Base-by-base conservation (phyloP, 257 asterid species). In the Anisodus acutangulus region DNA sequence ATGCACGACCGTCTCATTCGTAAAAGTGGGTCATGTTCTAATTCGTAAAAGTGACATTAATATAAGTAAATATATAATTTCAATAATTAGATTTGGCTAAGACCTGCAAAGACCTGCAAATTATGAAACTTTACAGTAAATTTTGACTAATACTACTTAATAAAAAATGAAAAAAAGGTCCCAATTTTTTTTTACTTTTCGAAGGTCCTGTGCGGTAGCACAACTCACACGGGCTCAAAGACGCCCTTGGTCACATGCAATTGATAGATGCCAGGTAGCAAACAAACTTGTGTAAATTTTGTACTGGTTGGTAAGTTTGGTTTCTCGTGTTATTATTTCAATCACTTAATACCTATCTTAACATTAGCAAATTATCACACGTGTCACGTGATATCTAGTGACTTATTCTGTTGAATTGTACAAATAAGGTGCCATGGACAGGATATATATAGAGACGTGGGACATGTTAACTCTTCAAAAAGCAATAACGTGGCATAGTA, bases 211-310 rank as follows among this genome's bases (percentile, higher is more conserved):
- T n/a, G n/a, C n/a, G n/a, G n/a, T n/a, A n/a, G n/a, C n/a, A n/a
- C n/a, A n/a, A n/a, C n/a, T n/a, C n/a, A n/a, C n/a, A n/a, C n/a
- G n/a, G n/a, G n/a, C n/a, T n/a, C n/a, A n/a, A n/a, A n/a, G n/a
- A n/a, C n/a, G n/a, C n/a, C n/a, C n/a, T n/a, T n/a, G n/a, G 9
- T 71, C 31, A 10, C 79, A 71, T 47, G 58, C 79, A 71, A 43
- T 71, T 41, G 57, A 43, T 41, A 43, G 17, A 45, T n/a, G 79
- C 15, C 79, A 41, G 9, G 79, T 70, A 43, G 79, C 57, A 39
- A 71, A 71, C 37, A n/a, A 71, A 4, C 17, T 43, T n/a, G 58
- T 71, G 58, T 41, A 17, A 17, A 43, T 43, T 41, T 16, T 70
- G 37, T 70, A 9, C 55, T 43, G 55, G 4, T n/a, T 45, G 15